phyloP scores from a whole-genome alignment of 495 filamentous ascomycete species.

The Penicillium atrosanguineum region DNA sequence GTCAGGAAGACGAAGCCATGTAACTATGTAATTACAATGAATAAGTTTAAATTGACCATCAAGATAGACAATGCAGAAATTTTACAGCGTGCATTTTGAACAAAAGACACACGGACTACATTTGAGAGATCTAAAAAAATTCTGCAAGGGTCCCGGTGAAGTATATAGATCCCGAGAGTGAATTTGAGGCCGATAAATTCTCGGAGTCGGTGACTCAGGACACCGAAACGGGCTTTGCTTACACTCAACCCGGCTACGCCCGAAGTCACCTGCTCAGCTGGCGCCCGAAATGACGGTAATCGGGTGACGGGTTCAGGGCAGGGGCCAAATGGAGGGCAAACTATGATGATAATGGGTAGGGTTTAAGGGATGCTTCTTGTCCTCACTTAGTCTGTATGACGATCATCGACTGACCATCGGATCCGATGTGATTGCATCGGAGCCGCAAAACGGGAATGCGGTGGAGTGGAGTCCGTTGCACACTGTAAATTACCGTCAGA shows the following conservation, averaged over 20 bases:
- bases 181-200: slow-evolving; percentile 23
- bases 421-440: slow-evolving; percentile 2
- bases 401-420: neutral
- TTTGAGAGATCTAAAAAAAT: too few species aligned
- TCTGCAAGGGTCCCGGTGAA: too few species aligned
- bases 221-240: slow-evolving; percentile 6
- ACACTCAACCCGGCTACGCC: slow-evolving; percentile 21
- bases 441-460: slow-evolving; percentile 4
- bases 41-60: neutral
- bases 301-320: neutral
- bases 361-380: slow-evolving; percentile 21
- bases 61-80: too few species aligned
- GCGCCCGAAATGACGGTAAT: slow-evolving; percentile 1
- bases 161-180: neutral
- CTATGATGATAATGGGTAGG: slow-evolving; percentile 28
- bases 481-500: neutral
- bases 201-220: slow-evolving; percentile 24
- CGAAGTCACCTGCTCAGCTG: slow-evolving; percentile 30
- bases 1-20: neutral
- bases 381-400: neutral
- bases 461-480: slow-evolving; percentile 1
- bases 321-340: neutral
- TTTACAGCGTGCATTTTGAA: too few species aligned
- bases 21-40: neutral
- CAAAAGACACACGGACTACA: too few species aligned